Conservation (phyloP, 352 stramenopile species). For the Pythium brachiatum region DNA sequence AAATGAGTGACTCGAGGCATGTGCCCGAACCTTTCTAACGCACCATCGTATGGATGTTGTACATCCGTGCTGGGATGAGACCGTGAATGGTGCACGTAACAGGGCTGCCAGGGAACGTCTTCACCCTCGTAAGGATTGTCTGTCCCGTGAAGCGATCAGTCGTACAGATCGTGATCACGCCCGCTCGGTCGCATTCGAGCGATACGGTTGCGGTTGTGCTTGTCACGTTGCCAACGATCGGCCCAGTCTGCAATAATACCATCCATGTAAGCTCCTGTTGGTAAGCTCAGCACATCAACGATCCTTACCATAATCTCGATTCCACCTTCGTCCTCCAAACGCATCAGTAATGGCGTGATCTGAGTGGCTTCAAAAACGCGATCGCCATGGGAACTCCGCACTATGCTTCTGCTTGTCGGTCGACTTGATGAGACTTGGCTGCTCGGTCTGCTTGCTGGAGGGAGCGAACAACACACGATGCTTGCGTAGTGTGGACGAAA, state of each 20-base stretch:
- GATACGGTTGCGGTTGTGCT: neutral
- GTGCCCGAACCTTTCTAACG: no score
- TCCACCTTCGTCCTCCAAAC: neutral
- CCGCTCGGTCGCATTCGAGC: neutral
- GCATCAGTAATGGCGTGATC: neutral
- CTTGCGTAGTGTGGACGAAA: conserved; percentile 2
- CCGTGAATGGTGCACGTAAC: neutral
- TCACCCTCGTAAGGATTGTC: neutral
- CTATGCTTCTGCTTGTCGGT: neutral
- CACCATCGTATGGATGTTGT: conserved; percentile 1
- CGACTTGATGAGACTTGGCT: conserved; percentile 10
- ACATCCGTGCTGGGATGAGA: conserved; percentile 5
- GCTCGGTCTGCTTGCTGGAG: conserved; percentile 4
- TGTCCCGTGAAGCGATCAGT: conserved; percentile 1
- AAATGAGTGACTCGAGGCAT: neutral
- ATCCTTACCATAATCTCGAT: neutral
- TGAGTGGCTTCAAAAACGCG: neutral
- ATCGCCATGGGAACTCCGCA: conserved; percentile 4
- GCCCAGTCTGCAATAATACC: neutral
- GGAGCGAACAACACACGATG: neutral
- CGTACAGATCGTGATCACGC: neutral
- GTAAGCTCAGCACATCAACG: neutral
- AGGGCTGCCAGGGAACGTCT: neutral
- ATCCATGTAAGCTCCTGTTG: neutral
- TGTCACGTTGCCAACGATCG: neutral